Evolutionary conservation across 805 yeast species (phyloP), one percentile per base, ranked within the genome.

Genomic region (Ogataea populi-albae): DNA sequence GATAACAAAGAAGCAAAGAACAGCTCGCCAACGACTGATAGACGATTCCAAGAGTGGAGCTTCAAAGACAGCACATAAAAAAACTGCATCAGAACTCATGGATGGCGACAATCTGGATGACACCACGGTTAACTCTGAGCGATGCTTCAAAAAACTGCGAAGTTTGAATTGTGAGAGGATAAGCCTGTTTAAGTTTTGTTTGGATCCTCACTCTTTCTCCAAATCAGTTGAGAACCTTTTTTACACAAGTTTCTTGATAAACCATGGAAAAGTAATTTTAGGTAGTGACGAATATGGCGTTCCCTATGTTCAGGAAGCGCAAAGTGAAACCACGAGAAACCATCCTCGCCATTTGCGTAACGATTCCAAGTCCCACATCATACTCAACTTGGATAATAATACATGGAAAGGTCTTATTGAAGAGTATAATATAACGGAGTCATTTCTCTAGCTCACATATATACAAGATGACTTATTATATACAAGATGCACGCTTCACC

Each of bases 191-290:
- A 65, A 69, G 42, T 80, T 84, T 47, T 73, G 86, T 33, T 65
- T 89, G 14, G 79, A 91, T 54, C 96, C 96, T 1, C 43, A 62
- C 11, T 81, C 91, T 5, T 89, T 81, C 58, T 67, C 83, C 1
- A 88, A 81, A 54, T 74, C 88, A 1, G 79, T 89, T 2, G 97
- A 91, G 56, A 87, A 86, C 53, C 61, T 91, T 49, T 89, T 89
- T 50, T 85, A 80, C 51, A 71, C 86, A 0, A 83, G 95, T 54
- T 88, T 89, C 50, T 62, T 91, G 29, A 75, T 87, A 2, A 75
- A 80, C 49, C 94, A 86, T 49, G 88, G 85, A 1, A 75, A 68
- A 46, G 58, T 87, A 23, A 61, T 65, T 17, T 47, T 87, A 16
- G 75, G 67, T n/a, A 69, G 67, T 30, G 79, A 74, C 37, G 64